Base-by-base conservation (phyloP, 345 rosid genomes). In the Barbarea vulgaris region DNA sequence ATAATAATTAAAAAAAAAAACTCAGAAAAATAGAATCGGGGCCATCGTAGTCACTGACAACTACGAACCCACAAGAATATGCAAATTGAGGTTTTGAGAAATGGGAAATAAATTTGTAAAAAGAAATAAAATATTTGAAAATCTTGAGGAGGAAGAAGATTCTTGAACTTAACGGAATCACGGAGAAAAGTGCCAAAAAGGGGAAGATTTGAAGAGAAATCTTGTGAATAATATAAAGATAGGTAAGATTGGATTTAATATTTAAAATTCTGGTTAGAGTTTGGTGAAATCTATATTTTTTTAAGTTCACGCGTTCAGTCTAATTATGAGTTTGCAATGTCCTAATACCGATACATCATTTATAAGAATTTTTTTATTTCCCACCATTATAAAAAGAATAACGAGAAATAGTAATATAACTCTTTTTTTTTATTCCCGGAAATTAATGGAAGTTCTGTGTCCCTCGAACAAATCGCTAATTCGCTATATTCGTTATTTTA, bases 21-120 rank as follows among this genome's bases (percentile, higher is more conserved):
- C 0, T 39, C 14, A 5, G 22, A 21, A 25, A 47, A 42, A 66
- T 12, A 67, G 28, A 34, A 64, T 19, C 25, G 18, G 63, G 28
- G 15, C 41, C 15, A 58, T 75, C 79, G 62, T 75, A 67, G 3
- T 76, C 69, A 61, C 71, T 61, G 75, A 69, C 75, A 58, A 47
- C 67, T 66, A 25, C 48, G 50, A 66, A 25, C 39, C 78, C 60
- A 51, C 67, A 59, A 41, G 71, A 54, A 69, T 69, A 69, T 76
- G 63, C 70, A 62, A 63, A 17, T 5, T 62, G 52, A 54, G 52
- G 68, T 69, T 76, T 60, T 22, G 7, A 57, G 22, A 36, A 6
- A 24, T 44, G 36, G 53, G 47, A 52, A 25, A 17, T 4, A 19
- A 7, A 7, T 7, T 1, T 62, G 17, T 25, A 6, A 37, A 37